phyloP scores from a whole-genome alignment of 371 early-diverging fungal genomes.

The Mortierella sp. region DNA sequence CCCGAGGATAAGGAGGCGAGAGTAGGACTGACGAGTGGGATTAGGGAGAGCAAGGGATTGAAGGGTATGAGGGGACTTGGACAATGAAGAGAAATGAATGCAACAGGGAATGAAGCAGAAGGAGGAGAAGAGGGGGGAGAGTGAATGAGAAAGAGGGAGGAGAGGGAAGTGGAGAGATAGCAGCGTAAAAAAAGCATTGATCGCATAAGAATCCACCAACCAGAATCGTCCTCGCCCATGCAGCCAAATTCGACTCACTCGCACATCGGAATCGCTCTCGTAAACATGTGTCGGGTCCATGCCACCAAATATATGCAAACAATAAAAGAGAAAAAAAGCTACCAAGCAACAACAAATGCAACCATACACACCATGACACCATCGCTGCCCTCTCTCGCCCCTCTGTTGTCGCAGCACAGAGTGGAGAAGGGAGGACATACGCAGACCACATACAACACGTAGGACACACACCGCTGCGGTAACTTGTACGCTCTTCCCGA shows the following conservation, averaged over 20 bases:
- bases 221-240: not conserved
- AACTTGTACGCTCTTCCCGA: no score
- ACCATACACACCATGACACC: no score
- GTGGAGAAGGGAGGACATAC: no score
- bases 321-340: not conserved
- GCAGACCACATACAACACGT: no score
- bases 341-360: no score
- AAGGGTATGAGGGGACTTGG: not conserved
- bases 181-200: not conserved
- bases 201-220: not conserved
- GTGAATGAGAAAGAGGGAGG: not conserved
- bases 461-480: no score
- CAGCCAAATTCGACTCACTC: not conserved
- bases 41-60: constrained; percentile 1
- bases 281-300: constrained; percentile 16
- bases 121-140: not conserved
- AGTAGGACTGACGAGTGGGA: not conserved
- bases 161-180: constrained; percentile 1
- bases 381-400: no score
- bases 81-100: not conserved
- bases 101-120: constrained; percentile 1
- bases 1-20: not conserved
- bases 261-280: constrained; percentile 10
- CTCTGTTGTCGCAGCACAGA: no score
- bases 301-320: not conserved